phyloP scores from a whole-genome alignment of 2,329 filamentous ascomycete species.

The Penicillium nordicum region DNA sequence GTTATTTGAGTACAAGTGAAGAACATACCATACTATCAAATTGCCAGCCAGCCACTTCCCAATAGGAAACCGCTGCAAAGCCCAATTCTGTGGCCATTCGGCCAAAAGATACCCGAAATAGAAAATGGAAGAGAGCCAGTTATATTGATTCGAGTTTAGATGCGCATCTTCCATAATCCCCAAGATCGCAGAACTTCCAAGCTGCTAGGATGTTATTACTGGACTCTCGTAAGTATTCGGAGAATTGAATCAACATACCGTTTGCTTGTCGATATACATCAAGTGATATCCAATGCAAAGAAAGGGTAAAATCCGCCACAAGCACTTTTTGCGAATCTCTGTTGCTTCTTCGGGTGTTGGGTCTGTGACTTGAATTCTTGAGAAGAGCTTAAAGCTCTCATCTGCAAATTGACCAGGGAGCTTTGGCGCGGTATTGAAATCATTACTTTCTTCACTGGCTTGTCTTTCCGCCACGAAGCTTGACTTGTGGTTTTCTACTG shows the following conservation, averaged over 20 bases:
- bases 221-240: background rate
- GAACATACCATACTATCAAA: constrained; percentile 25
- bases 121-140: constrained; percentile 45
- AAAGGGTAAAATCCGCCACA: constrained; percentile 40
- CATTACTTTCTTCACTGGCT: background rate
- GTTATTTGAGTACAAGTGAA: background rate
- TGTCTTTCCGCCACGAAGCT: background rate
- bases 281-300: constrained; percentile 41
- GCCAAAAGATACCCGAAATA: constrained; percentile 43
- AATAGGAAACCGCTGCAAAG: constrained; percentile 42
- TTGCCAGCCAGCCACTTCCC: constrained; percentile 37
- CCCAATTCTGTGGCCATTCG: constrained; percentile 42
- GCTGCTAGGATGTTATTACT: constrained; percentile 5
- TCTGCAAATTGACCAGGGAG: constrained; percentile 40
- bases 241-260: constrained; percentile 20
- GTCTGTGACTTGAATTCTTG: constrained; percentile 37
- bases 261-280: constrained; percentile 43
- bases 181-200: constrained; percentile 28
- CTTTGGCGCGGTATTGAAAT: constrained; percentile 20
- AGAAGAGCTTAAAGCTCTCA: constrained; percentile 45
- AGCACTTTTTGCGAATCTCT: constrained; percentile 31
- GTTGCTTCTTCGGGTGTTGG: constrained; percentile 29
- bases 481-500: background rate
- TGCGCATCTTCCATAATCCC: constrained; percentile 33
- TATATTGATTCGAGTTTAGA: constrained; percentile 31